These are phyloP conservation scores for Gnomoniopsis smithogilvyi DNA, from an alignment of 2,329 filamentous ascomycete genomes.

Conservation along the genomic window DNA sequence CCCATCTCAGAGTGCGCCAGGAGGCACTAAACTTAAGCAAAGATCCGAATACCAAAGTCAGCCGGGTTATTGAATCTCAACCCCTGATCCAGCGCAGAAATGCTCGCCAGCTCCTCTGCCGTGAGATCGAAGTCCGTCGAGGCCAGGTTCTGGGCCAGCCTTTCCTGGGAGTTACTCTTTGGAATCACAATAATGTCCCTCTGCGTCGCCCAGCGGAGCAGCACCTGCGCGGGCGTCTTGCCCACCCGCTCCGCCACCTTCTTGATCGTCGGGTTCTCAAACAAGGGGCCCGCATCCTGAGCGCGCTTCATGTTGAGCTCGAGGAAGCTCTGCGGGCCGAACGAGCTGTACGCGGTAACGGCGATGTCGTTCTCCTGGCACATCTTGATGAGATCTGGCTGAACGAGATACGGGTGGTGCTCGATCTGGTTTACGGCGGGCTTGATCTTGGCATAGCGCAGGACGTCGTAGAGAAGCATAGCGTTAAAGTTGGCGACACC, in stretches of 20 bases:
- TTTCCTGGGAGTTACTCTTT: conserved; percentile 53
- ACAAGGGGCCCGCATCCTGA: conserved; percentile 25
- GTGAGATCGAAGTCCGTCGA: conserved; percentile 52
- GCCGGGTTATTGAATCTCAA: conserved; percentile 60
- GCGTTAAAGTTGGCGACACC: conserved; percentile 61
- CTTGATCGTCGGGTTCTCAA: conserved; percentile 39
- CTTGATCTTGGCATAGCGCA: conserved; percentile 55
- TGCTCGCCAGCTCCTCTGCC: conserved; percentile 52
- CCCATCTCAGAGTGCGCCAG: too few relatives aligned
- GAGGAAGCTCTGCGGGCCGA: conserved; percentile 51
- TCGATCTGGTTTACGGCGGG: conserved; percentile 54
- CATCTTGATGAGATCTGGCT: conserved; percentile 52
- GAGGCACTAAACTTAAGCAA: not conserved
- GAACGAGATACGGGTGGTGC: conserved; percentile 66
- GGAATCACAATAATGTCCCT: conserved; percentile 61
- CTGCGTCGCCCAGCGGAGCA: conserved; percentile 67
- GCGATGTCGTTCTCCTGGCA: conserved; percentile 54
- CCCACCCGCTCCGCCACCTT: conserved; percentile 49
- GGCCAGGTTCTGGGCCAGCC: conserved; percentile 54
- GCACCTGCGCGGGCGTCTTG: conserved; percentile 62
- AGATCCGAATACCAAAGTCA: conserved; percentile 8
- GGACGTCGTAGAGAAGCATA: conserved; percentile 56
- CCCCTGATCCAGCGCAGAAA: conserved; percentile 49
- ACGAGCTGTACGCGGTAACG: conserved; percentile 65
- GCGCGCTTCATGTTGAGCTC: conserved; percentile 29